Evolutionary conservation across 768 basidiomycete species (phyloP), one percentile per base, ranked within the genome.

Genomic region (Pisolithus microcarpus): DNA sequence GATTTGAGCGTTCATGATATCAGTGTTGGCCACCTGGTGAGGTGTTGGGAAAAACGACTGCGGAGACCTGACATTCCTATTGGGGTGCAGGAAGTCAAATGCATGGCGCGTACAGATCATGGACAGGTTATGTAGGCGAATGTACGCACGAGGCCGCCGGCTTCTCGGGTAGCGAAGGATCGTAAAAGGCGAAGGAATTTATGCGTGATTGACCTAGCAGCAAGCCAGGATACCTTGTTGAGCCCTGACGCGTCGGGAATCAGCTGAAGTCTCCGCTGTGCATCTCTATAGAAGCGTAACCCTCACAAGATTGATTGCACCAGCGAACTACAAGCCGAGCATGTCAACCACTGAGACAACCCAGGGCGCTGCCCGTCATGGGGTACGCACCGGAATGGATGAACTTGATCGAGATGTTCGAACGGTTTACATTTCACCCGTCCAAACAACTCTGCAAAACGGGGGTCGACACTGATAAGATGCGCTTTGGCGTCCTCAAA

Each of bases 201-300:
- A 67, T 91, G 86, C 36, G 74, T 82, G 53, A 95, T 91, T 18
- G 88, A 82, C 19, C 87, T 76, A 0, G 92, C 93, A 10, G 91
- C 93, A 40, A 84, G 66, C 87, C 87, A 91, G 1, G 87, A 90
- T 21, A 92, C 87, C n/a, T 62, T 92, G 87, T 64, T 87, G 86
- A 5, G 79, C 83, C 37, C 85, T 86, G 51, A 4, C 49, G 37
- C 13, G 18, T 44, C 8, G 15, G 43, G 31, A 48, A n/a, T 55
- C 15, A 44, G 11, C 28, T 13, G 13, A 45, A 18, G 6, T 11
- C 3, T 23, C 16, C 43, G 15, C n/a, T 21, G 34, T 40, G 7
- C 23, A 19, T 13, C n/a, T 18, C 13, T 4, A 46, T 4, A 30
- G n/a, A n/a, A 37, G 13, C 19, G 34, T 18, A 39, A 19, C 46